These are phyloP conservation scores for Salix suchowensis DNA, from an alignment of 345 rosid genomes.

Conservation along the genomic window DNA sequence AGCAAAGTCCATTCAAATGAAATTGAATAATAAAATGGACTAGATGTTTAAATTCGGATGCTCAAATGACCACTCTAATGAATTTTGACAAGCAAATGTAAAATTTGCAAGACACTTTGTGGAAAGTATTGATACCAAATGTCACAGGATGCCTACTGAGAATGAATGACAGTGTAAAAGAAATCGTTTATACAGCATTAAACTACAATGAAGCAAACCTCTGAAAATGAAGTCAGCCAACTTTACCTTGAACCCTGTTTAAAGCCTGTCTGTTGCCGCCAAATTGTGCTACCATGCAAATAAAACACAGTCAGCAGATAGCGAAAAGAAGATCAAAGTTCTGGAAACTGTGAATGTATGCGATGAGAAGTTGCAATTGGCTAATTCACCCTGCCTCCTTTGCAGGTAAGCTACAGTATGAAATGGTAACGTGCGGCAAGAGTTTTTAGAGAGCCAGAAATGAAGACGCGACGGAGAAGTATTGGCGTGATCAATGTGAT, in stretches of 20 bases:
- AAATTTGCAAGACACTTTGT: too few species aligned
- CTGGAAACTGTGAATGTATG: background rate
- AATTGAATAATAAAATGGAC: too few species aligned
- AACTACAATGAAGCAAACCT: background rate
- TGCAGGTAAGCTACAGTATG: background rate
- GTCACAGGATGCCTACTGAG: background rate
- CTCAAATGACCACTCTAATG: too few species aligned
- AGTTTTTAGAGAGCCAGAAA: background rate
- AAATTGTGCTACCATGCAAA: conserved; percentile 19
- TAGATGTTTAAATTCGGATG: too few species aligned
- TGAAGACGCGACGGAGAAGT: background rate
- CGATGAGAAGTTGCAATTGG: background rate
- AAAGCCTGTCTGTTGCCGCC: conserved; percentile 21
- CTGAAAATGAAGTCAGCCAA: background rate
- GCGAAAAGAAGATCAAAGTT: background rate
- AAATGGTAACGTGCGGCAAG: background rate
- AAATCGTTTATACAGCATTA: background rate
- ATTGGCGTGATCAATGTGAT: background rate
- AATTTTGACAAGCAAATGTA: too few species aligned
- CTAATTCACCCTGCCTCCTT: background rate
- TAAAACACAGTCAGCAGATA: background rate
- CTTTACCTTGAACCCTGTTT: conserved; percentile 34
- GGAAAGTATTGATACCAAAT: background rate
- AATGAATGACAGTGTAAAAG: background rate
- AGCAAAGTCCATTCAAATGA: too few species aligned